phyloP scores from a whole-genome alignment of 1,284 basidiomycete genomes.

The Ceratobasidium sp. region DNA sequence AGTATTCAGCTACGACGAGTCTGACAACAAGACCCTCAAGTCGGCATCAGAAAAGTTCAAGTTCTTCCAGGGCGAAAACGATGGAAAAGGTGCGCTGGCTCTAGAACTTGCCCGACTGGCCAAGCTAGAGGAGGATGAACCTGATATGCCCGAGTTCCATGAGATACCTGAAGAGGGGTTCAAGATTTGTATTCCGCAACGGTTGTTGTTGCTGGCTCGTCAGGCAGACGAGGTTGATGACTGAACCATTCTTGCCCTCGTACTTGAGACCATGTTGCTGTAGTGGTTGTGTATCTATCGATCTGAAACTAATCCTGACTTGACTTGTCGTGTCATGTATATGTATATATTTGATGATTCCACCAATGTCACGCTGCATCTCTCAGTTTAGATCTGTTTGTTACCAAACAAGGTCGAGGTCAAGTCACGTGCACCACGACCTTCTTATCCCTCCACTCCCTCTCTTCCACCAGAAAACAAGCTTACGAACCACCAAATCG shows the following conservation, averaged over 20 bases:
- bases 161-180: too few relatives aligned
- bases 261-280: too few relatives aligned
- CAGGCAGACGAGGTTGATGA: not conserved
- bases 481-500: conserved; percentile 4
- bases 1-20: not conserved
- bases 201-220: conserved; percentile 2
- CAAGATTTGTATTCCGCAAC: conserved; percentile 8
- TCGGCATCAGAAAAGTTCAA: conserved; percentile 3
- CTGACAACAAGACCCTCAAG: not conserved
- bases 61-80: conserved; percentile 17
- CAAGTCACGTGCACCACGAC: too few relatives aligned
- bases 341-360: too few relatives aligned
- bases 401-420: too few relatives aligned
- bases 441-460: not conserved
- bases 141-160: too few relatives aligned
- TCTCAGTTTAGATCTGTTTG: too few relatives aligned
- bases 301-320: too few relatives aligned
- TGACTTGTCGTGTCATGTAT: too few relatives aligned
- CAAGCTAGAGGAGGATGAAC: not conserved
- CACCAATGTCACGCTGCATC: too few relatives aligned
- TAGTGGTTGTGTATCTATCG: too few relatives aligned
- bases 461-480: not conserved
- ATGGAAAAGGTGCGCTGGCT: conserved; percentile 7
- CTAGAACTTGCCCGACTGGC: not conserved
- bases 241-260: not conserved